Percentiles rank a stretch among this genome's conserved stretches.
Evolutionary conservation across 305 asterid genomes (phyloP).

Genomic region (Plantago coronopus): DNA sequence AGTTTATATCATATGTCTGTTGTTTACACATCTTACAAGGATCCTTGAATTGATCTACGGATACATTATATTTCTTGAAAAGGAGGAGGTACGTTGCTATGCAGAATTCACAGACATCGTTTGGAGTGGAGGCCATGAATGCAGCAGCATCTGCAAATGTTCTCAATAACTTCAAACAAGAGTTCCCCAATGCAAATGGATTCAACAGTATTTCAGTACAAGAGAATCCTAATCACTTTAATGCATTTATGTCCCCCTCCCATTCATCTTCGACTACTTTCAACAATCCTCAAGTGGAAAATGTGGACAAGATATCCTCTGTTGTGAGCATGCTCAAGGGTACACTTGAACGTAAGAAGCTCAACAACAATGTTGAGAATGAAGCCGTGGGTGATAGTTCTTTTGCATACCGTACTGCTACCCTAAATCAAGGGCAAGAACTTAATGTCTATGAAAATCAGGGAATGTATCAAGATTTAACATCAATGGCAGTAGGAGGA

Average conservation of each 20-base stretch:
- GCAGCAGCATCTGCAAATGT: conserved; percentile 36
- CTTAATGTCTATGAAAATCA: conserved; percentile 38
- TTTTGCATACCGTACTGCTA: conserved; percentile 40
- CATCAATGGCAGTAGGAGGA: conserved; percentile 31
- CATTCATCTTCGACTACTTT: conserved; percentile 67
- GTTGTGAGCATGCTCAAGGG: conserved; percentile 92
- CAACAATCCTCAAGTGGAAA: conserved; percentile 42
- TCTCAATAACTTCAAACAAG: conserved; percentile 43
- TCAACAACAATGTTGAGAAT: conserved; percentile 28
- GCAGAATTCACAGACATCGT: conserved; percentile 58
- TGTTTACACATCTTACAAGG: no score
- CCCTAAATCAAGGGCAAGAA: conserved; percentile 36
- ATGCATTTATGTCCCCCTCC: conserved; percentile 59
- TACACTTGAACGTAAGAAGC: conserved; percentile 68
- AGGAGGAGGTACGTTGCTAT: conserved; percentile 79
- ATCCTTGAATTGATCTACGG: background rate
- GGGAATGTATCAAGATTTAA: conserved; percentile 35
- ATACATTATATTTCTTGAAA: conserved; percentile 25
- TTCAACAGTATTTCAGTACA: conserved; percentile 25
- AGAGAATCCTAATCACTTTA: conserved; percentile 39
- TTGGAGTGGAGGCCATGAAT: conserved; percentile 55
- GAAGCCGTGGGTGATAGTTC: conserved; percentile 40
- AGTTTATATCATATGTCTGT: background rate
- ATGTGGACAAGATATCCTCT: conserved; percentile 60
- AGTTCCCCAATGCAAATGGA: conserved; percentile 30